A percentile compares a stretch with the other conserved stretches of the same genome.
Evolutionary conservation across 1,284 basidiomycete species (phyloP).

Genomic region (Taiwanofungus camphoratus): DNA sequence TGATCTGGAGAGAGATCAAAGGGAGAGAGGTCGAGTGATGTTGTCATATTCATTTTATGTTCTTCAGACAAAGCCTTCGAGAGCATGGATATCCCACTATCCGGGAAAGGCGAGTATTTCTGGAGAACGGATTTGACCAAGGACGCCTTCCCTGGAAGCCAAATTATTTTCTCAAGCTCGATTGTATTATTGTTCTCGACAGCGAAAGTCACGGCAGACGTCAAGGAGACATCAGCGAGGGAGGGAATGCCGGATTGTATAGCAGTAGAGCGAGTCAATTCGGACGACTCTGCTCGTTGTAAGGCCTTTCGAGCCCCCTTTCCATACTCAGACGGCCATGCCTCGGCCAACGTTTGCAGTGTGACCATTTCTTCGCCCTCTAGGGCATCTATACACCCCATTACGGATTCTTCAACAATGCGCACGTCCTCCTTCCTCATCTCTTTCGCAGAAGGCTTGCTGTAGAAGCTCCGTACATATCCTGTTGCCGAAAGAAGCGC

Average conservation of each 20-base stretch:
- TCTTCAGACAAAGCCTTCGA: constrained; percentile 11
- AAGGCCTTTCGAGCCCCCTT: too few relatives aligned
- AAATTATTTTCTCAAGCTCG: constrained; percentile 22
- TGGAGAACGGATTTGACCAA: constrained; percentile 17
- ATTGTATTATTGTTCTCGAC: constrained; percentile 18
- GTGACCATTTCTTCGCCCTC: neutral
- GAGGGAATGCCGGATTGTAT: constrained; percentile 11
- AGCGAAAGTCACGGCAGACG: constrained; percentile 20
- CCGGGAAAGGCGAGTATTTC: constrained; percentile 19
- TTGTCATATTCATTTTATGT: constrained; percentile 4
- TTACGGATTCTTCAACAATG: neutral
- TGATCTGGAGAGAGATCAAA: constrained; percentile 20
- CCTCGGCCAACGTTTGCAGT: neutral
- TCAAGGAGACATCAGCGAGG: constrained; percentile 24
- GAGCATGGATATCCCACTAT: constrained; percentile 20
- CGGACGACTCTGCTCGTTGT: too few relatives aligned
- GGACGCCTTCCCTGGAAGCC: constrained; percentile 21
- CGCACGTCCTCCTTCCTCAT: too few relatives aligned
- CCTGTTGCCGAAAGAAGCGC: constrained; percentile 23
- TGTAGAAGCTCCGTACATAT: too few relatives aligned
- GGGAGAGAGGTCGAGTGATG: constrained; percentile 21
- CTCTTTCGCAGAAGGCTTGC: too few relatives aligned
- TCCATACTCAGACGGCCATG: neutral
- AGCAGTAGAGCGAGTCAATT: too few relatives aligned
- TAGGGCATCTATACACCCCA: neutral